Conservation (phyloP, 73 alveolate species). For the Tetrahymena thermophila region DNA sequence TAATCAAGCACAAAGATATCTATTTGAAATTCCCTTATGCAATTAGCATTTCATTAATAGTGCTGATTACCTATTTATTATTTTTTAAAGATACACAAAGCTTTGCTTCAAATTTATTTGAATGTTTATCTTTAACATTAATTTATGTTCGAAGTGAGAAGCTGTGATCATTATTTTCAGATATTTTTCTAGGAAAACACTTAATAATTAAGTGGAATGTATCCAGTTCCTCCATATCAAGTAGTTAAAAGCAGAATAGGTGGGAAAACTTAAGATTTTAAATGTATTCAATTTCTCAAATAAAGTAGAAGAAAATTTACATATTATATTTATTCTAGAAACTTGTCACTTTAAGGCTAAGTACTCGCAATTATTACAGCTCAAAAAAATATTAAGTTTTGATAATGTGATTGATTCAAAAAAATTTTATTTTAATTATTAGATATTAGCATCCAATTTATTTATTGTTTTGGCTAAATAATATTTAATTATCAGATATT, state of each 20-base stretch:
- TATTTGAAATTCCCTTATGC: too few relatives aligned
- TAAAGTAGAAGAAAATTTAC: background rate
- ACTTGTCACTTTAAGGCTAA: background rate
- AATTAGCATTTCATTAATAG: background rate
- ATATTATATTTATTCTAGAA: background rate
- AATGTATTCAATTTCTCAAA: background rate
- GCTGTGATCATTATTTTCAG: background rate
- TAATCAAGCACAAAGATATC: background rate
- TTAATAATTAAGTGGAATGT: background rate
- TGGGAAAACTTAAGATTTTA: background rate
- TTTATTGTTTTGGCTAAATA: too few relatives aligned
- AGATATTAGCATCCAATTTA: background rate
- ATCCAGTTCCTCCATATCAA: background rate
- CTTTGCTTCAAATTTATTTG: background rate
- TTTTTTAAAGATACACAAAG: background rate
- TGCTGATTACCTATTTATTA: background rate
- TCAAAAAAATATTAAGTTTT: background rate
- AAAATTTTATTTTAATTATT: too few relatives aligned
- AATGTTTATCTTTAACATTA: background rate
- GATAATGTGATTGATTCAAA: background rate
- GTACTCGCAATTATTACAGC: background rate
- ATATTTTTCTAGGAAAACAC: background rate
- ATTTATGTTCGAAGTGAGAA: background rate
- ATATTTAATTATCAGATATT: too few relatives aligned
- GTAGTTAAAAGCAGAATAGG: background rate